These are phyloP conservation scores for Talaromyces islandicus DNA, from an alignment of 2,329 filamentous ascomycete genomes.

Conservation along the genomic window DNA sequence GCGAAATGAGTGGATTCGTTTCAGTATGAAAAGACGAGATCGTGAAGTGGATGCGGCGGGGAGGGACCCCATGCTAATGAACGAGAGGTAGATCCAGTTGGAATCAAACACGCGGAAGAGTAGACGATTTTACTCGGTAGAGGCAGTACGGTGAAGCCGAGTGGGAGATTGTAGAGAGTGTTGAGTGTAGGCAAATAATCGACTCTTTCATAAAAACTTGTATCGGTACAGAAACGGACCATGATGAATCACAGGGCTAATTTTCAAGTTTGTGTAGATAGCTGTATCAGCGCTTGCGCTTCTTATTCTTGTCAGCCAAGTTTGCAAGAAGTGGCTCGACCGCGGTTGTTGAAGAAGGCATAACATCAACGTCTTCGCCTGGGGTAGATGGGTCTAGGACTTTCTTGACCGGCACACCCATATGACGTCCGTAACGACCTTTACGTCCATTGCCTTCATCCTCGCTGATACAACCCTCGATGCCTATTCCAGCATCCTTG, in stretches of 20 bases:
- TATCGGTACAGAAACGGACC: neutral
- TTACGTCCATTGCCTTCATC: conserved; percentile 97
- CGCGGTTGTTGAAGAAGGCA: conserved; percentile 24
- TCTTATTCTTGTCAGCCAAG: conserved; percentile 58
- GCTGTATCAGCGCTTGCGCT: conserved; percentile 54
- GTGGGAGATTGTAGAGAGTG: neutral
- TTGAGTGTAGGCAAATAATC: neutral
- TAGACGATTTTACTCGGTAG: neutral
- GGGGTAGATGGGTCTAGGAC: conserved; percentile 39
- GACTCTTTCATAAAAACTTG: neutral
- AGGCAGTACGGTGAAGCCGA: neutral
- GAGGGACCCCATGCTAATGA: neutral
- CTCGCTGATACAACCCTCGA: conserved; percentile 93
- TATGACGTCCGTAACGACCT: conserved; percentile 73
- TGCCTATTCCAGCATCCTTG: conserved; percentile 88
- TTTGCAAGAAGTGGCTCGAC: conserved; percentile 24
- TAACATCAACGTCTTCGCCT: conserved; percentile 46
- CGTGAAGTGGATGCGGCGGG: neutral
- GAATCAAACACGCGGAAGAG: neutral
- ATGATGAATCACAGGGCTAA: neutral
- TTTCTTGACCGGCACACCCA: conserved; percentile 63
- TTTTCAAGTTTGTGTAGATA: neutral
- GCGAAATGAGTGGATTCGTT: conserved; percentile 7
- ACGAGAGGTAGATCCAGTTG: neutral
- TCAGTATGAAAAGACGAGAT: conserved; percentile 1